phyloP scores from a whole-genome alignment of 805 yeast genomes.

The Ogataea nakhonphanomensis region DNA sequence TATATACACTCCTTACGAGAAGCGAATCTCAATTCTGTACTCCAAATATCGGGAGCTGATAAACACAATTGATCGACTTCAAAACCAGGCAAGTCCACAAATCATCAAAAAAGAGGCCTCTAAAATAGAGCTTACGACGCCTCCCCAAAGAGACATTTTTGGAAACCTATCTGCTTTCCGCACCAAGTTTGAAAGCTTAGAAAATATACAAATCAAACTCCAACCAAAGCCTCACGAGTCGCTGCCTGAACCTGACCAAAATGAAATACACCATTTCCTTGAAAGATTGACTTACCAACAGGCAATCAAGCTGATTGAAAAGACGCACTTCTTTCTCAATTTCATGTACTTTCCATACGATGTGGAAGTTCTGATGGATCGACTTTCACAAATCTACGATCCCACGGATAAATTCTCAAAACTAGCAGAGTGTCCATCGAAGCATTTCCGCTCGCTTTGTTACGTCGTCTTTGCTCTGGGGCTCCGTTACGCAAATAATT shows the following conservation, averaged over 20 bases:
- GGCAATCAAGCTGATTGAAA: constrained; percentile 17
- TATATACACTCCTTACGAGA: constrained; percentile 23
- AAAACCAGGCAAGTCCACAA: constrained; percentile 5
- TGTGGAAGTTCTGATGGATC: constrained; percentile 15
- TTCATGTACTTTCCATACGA: constrained; percentile 27
- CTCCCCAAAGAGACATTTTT: background rate
- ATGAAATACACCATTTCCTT: constrained; percentile 9
- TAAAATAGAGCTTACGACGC: no score
- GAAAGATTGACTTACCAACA: constrained; percentile 11
- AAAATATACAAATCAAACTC: background rate
- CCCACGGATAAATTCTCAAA: constrained; percentile 11
- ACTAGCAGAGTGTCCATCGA: constrained; percentile 8
- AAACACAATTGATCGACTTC: constrained; percentile 15
- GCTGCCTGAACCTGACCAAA: background rate
- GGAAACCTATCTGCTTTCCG: background rate
- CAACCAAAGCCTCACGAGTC: constrained; percentile 4
- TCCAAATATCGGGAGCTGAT: constrained; percentile 22
- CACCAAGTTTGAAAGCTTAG: constrained; percentile 4
- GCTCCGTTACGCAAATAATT: constrained; percentile 19
- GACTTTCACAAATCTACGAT: constrained; percentile 15
- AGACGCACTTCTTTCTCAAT: constrained; percentile 23
- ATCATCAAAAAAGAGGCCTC: no score
- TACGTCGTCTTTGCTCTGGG: constrained; percentile 26
- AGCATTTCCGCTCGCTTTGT: constrained; percentile 21
- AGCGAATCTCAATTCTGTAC: constrained; percentile 20